Conservation (phyloP, 179 eudicot genomes). For the Patellifolia procumbens region DNA sequence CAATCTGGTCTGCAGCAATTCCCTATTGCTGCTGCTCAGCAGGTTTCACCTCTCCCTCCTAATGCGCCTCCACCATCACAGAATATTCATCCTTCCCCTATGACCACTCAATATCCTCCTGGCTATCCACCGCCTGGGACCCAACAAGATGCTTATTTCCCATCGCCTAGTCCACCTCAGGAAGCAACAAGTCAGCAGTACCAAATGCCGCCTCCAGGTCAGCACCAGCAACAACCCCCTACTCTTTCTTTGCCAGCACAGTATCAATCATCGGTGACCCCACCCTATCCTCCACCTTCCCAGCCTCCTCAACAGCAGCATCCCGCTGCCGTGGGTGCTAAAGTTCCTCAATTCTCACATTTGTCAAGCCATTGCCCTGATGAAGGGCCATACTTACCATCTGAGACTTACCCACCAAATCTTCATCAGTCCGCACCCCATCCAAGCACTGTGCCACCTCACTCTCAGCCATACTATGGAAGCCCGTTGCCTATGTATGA, state of each 20-base stretch:
- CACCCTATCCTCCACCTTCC: slow-evolving; percentile 58
- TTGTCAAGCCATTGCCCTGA: slow-evolving; percentile 54
- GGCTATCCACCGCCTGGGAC: slow-evolving; percentile 45
- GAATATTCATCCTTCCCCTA: slow-evolving; percentile 42
- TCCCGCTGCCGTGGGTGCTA: slow-evolving; percentile 39
- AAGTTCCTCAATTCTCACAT: slow-evolving; percentile 47
- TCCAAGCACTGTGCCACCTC: slow-evolving; percentile 47
- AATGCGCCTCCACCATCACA: slow-evolving; percentile 51
- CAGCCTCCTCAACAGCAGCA: slow-evolving; percentile 55
- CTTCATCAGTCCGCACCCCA: slow-evolving; percentile 43
- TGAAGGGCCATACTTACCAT: slow-evolving; percentile 49
- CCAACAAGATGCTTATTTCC: slow-evolving; percentile 55
- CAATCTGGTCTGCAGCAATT: slow-evolving; percentile 46
- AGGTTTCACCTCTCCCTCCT: slow-evolving; percentile 38
- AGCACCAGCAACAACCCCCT: slow-evolving; percentile 45
- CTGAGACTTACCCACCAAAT: slow-evolving; percentile 50
- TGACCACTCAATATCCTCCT: slow-evolving; percentile 49
- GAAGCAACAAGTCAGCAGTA: slow-evolving; percentile 59
- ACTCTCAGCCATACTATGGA: slow-evolving; percentile 60
- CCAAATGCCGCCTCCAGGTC: slow-evolving; percentile 51
- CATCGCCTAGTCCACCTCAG: slow-evolving; percentile 54
- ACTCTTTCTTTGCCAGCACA: slow-evolving; percentile 47
- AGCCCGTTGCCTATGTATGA: slow-evolving; percentile 51
- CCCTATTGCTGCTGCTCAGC: slow-evolving; percentile 35
- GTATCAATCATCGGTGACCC: slow-evolving; percentile 46